Percentiles rank a stretch among this genome's conserved stretches.
phyloP scores from a whole-genome alignment of 1,139 yeast genomes.

The Lodderomyces orthopsilosis region DNA sequence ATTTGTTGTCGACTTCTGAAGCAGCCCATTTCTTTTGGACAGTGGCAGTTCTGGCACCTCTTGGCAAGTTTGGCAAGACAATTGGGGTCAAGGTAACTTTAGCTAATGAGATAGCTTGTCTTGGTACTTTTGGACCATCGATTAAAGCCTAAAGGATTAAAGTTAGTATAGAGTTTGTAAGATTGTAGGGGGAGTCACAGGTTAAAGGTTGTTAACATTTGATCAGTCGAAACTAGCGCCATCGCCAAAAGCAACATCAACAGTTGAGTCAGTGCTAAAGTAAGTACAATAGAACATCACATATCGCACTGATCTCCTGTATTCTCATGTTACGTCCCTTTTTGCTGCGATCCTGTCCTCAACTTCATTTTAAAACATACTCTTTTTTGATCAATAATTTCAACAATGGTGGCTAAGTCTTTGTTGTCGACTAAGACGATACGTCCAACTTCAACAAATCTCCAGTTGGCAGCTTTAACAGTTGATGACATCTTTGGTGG shows the following conservation, averaged over 20 bases:
- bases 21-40: conserved; percentile 94
- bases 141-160: conserved; percentile 61
- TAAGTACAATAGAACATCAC: no score
- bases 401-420: conserved; percentile 88
- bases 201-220: no score
- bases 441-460: conserved; percentile 99
- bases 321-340: not conserved
- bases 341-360: not conserved
- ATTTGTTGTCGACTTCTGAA: conserved; percentile 82
- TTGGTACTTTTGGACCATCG: conserved; percentile 95
- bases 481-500: conserved; percentile 46
- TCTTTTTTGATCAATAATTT: conserved; percentile 99
- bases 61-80: conserved; percentile 81
- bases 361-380: conserved; percentile 51
- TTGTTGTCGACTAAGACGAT: conserved; percentile 88
- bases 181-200: not conserved
- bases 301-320: no score
- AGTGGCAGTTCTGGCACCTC: conserved; percentile 86
- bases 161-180: conserved; percentile 23
- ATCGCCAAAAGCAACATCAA: no score
- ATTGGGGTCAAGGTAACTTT: conserved; percentile 92
- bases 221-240: no score
- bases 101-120: conserved; percentile 88
- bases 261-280: no score
- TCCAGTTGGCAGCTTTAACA: conserved; percentile 97